Evolutionary conservation across 208 protist genomes (phyloP).

Genomic region (Leishmania major): DNA sequence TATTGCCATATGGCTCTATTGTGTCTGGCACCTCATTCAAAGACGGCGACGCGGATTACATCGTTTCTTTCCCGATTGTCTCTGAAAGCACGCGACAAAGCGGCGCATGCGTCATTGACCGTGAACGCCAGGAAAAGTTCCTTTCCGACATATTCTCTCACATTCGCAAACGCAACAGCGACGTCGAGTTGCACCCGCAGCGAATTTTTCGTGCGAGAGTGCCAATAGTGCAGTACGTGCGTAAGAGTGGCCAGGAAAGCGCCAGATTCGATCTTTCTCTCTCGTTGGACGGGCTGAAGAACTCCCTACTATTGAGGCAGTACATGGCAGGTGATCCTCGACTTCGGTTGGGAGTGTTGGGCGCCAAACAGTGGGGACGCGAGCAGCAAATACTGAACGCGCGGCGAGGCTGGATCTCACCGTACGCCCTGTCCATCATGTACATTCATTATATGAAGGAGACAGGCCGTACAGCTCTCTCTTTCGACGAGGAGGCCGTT

Average conservation of each 20-base stretch:
- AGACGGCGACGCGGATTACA: slow-evolving; percentile 77
- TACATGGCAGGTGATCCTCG: slow-evolving; percentile 70
- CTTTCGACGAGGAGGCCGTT: slow-evolving; percentile 45
- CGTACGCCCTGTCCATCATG: slow-evolving; percentile 84
- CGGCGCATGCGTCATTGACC: slow-evolving; percentile 11
- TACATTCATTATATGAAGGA: slow-evolving; percentile 76
- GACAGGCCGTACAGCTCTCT: slow-evolving; percentile 30
- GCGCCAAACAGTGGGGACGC: slow-evolving; percentile 71
- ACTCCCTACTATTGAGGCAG: slow-evolving; percentile 65
- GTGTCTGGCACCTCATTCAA: slow-evolving; percentile 73
- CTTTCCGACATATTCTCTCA: slow-evolving; percentile 54
- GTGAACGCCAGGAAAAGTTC: slow-evolving; percentile 49
- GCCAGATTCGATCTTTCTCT: slow-evolving; percentile 82
- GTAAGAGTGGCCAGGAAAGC: slow-evolving; percentile 1
- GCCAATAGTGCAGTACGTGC: slow-evolving; percentile 58
- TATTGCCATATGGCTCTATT: slow-evolving; percentile 78
- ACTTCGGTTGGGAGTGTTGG: slow-evolving; percentile 55
- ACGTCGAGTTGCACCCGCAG: slow-evolving; percentile 43
- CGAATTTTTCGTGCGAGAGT: slow-evolving; percentile 79
- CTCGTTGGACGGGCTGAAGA: slow-evolving; percentile 67
- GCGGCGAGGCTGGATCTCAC: slow-evolving; percentile 79
- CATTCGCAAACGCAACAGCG: slow-evolving; percentile 24
- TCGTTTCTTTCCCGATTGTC: slow-evolving; percentile 46
- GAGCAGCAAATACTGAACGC: slow-evolving; percentile 70
- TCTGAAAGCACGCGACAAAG: no score